Conservation (phyloP, 2,329 filamentous ascomycete genomes). For the Nemania serpens region DNA sequence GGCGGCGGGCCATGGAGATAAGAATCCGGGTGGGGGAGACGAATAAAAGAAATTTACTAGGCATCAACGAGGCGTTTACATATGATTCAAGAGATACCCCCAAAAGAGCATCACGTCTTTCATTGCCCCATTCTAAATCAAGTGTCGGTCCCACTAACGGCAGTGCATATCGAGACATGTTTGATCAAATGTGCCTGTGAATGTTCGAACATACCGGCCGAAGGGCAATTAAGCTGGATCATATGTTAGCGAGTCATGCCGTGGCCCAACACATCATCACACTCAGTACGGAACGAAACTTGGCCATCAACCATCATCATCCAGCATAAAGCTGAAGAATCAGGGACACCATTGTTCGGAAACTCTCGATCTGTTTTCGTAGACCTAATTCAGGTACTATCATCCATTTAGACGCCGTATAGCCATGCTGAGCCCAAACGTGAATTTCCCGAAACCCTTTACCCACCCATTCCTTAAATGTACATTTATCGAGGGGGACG, state of each 20-base stretch:
- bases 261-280: constrained; percentile 27
- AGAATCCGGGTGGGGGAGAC: constrained; percentile 12
- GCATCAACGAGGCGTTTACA: constrained; percentile 26
- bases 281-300: constrained; percentile 37
- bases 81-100: constrained; percentile 29
- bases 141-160: background rate
- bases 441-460: constrained; percentile 48
- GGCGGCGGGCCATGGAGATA: constrained; percentile 28
- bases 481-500: constrained; percentile 50
- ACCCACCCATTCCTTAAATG: constrained; percentile 36
- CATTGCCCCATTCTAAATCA: background rate
- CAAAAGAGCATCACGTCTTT: constrained; percentile 1
- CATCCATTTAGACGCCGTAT: constrained; percentile 61
- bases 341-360: constrained; percentile 84
- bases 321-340: constrained; percentile 64
- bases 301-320: constrained; percentile 94
- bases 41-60: constrained; percentile 6
- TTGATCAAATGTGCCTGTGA: background rate
- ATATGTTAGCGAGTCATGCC: background rate
- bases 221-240: background rate
- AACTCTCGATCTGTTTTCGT: constrained; percentile 58
- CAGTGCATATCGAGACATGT: background rate
- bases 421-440: constrained; percentile 49
- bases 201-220: background rate
- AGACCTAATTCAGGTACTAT: constrained; percentile 65